These are phyloP conservation scores for Hemileia vastatrix DNA, from an alignment of 1,284 basidiomycete genomes.

Conservation along the genomic window DNA sequence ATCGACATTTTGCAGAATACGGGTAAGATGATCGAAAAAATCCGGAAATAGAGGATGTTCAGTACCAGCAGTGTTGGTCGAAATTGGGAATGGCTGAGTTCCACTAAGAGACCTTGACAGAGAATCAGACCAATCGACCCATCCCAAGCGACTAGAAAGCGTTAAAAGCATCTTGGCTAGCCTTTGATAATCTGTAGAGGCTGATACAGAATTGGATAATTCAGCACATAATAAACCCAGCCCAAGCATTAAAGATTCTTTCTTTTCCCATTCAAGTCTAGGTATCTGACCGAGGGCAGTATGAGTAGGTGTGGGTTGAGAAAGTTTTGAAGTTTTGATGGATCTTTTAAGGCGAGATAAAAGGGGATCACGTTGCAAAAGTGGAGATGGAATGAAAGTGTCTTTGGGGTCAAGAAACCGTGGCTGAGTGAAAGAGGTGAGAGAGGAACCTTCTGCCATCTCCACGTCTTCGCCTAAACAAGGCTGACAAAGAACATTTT, in stretches of 20 bases:
- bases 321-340: background rate
- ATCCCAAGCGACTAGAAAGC: conserved; percentile 10
- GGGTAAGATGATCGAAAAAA: conserved; percentile 12
- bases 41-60: conserved; percentile 19
- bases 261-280: no score
- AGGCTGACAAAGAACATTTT: no score
- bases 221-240: conserved; percentile 15
- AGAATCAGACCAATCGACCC: conserved; percentile 18
- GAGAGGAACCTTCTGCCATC: no score
- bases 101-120: conserved; percentile 9
- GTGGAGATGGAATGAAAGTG: background rate
- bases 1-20: conserved; percentile 4
- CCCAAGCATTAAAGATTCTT: no score
- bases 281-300: conserved; percentile 3
- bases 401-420: background rate
- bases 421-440: background rate
- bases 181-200: background rate
- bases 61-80: background rate
- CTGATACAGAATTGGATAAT: conserved; percentile 10
- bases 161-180: conserved; percentile 9
- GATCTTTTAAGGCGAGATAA: conserved; percentile 12
- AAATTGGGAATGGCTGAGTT: background rate
- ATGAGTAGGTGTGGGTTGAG: conserved; percentile 3
- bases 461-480: no score
- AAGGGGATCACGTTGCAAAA: background rate